phyloP scores from a whole-genome alignment of 2,329 filamentous ascomycete species.

The Pseudogymnoascus sp. region DNA sequence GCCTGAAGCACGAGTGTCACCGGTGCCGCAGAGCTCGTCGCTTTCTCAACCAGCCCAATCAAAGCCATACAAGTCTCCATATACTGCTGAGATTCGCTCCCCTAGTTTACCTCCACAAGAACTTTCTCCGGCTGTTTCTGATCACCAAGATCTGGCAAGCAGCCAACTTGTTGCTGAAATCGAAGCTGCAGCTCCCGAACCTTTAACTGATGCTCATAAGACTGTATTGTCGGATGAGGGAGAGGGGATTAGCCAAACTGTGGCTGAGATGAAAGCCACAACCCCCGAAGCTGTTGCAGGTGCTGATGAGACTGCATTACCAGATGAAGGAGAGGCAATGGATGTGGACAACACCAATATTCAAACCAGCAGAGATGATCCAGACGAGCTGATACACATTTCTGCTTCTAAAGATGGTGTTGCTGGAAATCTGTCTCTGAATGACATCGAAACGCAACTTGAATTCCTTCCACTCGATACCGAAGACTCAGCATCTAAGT shows the following conservation, averaged over 20 bases:
- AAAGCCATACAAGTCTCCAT: conserved; percentile 10
- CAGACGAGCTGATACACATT: not conserved
- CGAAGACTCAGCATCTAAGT: not conserved
- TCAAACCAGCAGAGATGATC: not conserved
- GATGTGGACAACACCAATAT: conserved; percentile 18
- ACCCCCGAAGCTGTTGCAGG: conserved; percentile 14
- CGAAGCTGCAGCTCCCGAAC: conserved; percentile 10
- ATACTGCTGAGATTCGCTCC: conserved; percentile 6
- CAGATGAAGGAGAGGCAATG: conserved; percentile 23
- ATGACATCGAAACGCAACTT: not conserved
- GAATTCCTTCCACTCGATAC: not conserved
- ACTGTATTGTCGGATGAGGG: not conserved
- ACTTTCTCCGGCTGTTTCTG: conserved; percentile 16
- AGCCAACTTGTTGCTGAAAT: conserved; percentile 23
- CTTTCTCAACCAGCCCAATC: not conserved
- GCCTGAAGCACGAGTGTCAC: not conserved
- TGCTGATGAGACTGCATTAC: conserved; percentile 20
- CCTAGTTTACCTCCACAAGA: conserved; percentile 10
- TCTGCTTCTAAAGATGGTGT: not conserved
- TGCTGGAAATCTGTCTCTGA: conserved; percentile 6
- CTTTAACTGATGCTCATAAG: not conserved
- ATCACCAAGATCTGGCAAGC: conserved; percentile 18
- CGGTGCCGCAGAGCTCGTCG: not conserved
- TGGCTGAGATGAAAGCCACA: conserved; percentile 10
- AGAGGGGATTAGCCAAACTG: conserved; percentile 17